These are phyloP conservation scores for Sonneratia caseolaris DNA, from an alignment of 345 rosid species.

Conservation along the genomic window DNA sequence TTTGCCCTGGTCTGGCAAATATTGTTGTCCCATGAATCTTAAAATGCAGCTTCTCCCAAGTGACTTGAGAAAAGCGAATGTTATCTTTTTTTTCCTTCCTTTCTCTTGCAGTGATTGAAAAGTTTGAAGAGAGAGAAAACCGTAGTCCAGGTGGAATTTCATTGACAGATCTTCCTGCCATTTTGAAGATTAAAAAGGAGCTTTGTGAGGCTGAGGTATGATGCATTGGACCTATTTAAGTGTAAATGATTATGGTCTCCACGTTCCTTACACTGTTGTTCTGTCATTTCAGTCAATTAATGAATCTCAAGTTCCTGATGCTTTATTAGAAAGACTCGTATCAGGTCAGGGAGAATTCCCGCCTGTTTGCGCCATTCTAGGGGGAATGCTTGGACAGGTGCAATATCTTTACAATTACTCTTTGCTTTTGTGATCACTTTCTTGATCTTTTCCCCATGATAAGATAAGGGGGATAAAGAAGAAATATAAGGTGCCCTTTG, in stretches of 20 bases:
- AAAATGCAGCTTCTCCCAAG: background rate
- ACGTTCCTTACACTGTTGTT: background rate
- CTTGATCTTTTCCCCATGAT: background rate
- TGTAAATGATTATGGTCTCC: background rate
- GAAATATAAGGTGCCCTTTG: background rate
- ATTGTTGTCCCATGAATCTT: background rate
- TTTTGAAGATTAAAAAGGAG: constrained; percentile 51
- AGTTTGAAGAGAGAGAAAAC: constrained; percentile 57
- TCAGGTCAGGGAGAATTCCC: constrained; percentile 48
- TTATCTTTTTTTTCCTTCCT: background rate
- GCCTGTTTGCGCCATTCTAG: constrained; percentile 83
- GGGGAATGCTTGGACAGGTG: constrained; percentile 96
- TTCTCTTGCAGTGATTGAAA: constrained; percentile 54
- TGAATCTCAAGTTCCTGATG: constrained; percentile 52
- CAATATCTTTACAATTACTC: background rate
- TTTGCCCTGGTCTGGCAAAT: background rate
- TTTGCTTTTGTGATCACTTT: background rate
- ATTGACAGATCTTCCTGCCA: constrained; percentile 44
- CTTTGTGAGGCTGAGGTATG: constrained; percentile 67
- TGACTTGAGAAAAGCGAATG: background rate
- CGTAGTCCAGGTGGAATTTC: constrained; percentile 45
- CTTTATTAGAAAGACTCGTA: constrained; percentile 65
- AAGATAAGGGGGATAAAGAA: background rate
- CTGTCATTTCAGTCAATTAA: constrained; percentile 35
- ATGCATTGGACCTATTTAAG: background rate